Evolutionary conservation across 2,329 filamentous ascomycete genomes (phyloP).

Genomic region (Trichophyton verrucosum): DNA sequence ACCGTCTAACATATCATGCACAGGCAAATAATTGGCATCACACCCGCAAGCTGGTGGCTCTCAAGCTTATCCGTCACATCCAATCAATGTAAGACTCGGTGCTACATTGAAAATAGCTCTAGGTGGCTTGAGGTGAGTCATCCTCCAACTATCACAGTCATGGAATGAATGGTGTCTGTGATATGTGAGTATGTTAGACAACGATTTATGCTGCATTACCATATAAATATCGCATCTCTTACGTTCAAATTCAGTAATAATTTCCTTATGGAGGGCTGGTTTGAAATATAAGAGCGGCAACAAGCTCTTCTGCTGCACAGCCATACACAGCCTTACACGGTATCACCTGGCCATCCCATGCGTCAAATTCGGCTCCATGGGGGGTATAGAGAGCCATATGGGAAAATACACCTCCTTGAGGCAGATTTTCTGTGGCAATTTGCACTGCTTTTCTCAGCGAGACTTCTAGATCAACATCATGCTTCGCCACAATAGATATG

Average conservation of each 20-base stretch:
- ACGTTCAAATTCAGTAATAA: neutral
- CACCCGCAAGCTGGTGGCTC: neutral
- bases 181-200: neutral
- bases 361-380: conserved; percentile 14
- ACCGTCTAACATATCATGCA: no score
- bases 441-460: conserved; percentile 19
- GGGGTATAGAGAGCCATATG: conserved; percentile 29
- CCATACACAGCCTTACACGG: conserved; percentile 34
- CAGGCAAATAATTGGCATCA: neutral
- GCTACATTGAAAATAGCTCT: neutral
- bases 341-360: conserved; percentile 27
- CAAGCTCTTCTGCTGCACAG: conserved; percentile 21
- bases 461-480: conserved; percentile 14
- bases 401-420: conserved; percentile 5
- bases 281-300: conserved; percentile 28
- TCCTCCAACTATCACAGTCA: neutral
- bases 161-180: neutral
- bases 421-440: conserved; percentile 10
- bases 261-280: conserved; percentile 5
- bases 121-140: neutral
- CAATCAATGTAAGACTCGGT: neutral
- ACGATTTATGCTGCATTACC: neutral
- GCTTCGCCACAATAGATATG: conserved; percentile 21
- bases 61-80: neutral
- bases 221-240: neutral